Percentiles rank a stretch among this genome's conserved stretches.
Conservation (phyloP, 768 basidiomycete genomes). For the Udeniomyces megalosporus region DNA sequence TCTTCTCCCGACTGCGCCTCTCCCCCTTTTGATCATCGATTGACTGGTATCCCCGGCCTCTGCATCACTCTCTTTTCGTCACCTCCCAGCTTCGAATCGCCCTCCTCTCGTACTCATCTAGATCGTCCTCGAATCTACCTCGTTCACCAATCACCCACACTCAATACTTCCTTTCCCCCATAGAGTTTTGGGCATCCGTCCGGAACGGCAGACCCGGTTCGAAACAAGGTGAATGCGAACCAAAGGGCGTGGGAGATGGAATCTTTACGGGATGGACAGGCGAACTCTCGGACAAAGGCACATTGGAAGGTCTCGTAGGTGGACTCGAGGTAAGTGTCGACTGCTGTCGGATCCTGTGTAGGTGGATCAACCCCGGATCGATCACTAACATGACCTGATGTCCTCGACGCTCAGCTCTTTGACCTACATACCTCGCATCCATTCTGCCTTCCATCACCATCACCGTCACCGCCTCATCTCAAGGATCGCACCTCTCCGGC, state of each 20-base stretch:
- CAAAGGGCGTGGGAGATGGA: background rate
- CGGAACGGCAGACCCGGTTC: background rate
- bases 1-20: too few relatives aligned
- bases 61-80: background rate
- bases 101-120: background rate
- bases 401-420: background rate
- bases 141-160: background rate
- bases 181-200: background rate
- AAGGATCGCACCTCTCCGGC: background rate
- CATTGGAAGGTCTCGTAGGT: background rate
- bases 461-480: background rate
- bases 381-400: background rate
- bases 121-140: background rate
- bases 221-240: background rate
- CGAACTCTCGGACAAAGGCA: background rate
- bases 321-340: background rate
- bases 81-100: background rate
- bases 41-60: too few relatives aligned
- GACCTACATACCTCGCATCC: slow-evolving; percentile 7
- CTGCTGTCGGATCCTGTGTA: background rate
- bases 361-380: too few relatives aligned
- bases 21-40: too few relatives aligned
- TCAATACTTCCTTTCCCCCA: background rate
- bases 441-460: slow-evolving; percentile 1
- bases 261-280: background rate